These are phyloP conservation scores for Rhodotorula toruloides DNA, from an alignment of 768 basidiomycete species.

Conservation along the genomic window DNA sequence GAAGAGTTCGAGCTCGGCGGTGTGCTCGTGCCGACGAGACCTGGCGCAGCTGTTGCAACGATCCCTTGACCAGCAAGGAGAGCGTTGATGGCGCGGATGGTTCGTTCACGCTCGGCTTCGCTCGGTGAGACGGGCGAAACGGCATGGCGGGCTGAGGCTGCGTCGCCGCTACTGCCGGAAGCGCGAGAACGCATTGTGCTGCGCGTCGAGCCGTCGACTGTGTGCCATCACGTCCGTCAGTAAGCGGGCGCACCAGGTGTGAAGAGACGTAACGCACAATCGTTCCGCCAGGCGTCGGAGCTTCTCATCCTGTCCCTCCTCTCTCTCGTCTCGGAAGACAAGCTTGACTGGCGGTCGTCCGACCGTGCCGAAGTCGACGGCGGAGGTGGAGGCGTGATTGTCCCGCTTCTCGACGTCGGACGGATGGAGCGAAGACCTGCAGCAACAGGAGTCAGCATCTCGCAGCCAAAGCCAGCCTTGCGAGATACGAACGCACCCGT, in stretches of 20 bases:
- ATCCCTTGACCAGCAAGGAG: slow-evolving; percentile 23
- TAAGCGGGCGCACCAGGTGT: no score
- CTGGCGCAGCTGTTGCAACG: not conserved
- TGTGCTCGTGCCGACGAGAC: not conserved
- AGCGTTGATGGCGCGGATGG: slow-evolving; percentile 31
- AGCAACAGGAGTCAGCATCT: not conserved
- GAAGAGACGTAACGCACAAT: slow-evolving; percentile 4
- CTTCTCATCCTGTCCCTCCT: slow-evolving; percentile 3
- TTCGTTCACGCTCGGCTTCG: slow-evolving; percentile 25
- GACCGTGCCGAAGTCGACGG: not conserved
- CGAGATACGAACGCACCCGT: no score
- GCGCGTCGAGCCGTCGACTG: slow-evolving; percentile 16
- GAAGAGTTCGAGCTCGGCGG: not conserved
- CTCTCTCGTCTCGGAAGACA: not conserved
- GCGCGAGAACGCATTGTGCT: slow-evolving; percentile 15
- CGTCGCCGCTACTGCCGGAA: slow-evolving; percentile 23
- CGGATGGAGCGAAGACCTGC: no score
- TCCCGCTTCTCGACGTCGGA: not conserved
- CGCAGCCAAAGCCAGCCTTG: not conserved
- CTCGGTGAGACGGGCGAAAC: not conserved
- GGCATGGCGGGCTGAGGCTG: no score
- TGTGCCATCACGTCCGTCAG: not conserved
- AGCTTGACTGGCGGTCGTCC: not conserved
- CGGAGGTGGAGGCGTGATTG: not conserved
- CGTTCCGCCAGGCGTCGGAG: slow-evolving; percentile 12